Evolutionary conservation across 768 basidiomycete species (phyloP).

Genomic region (Russula emetica): DNA sequence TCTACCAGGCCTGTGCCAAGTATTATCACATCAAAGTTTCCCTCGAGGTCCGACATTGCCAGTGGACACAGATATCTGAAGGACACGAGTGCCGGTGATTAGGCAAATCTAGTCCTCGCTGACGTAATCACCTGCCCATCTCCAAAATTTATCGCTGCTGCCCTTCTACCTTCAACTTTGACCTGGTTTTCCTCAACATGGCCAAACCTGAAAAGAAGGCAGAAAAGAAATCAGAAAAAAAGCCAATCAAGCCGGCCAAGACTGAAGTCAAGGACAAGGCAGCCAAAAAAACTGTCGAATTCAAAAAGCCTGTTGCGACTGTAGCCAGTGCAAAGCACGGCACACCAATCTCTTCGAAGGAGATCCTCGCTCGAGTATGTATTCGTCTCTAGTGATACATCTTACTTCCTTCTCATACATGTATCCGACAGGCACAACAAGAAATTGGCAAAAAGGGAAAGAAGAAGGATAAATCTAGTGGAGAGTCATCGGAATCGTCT

Average conservation of each 20-base stretch:
- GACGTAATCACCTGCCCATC: conserved; percentile 13
- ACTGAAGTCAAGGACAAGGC: conserved; percentile 34
- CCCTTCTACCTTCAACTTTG: conserved; percentile 10
- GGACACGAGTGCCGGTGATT: background rate
- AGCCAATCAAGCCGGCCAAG: conserved; percentile 27
- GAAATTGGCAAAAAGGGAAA: conserved; percentile 27
- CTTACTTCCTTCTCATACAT: background rate
- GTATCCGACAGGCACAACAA: conserved; percentile 4
- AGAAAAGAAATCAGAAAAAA: conserved; percentile 37
- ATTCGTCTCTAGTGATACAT: background rate
- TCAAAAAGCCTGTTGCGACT: conserved; percentile 26
- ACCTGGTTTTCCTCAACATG: conserved; percentile 33
- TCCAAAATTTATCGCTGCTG: conserved; percentile 13
- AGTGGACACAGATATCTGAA: background rate
- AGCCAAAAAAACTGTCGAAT: conserved; percentile 38
- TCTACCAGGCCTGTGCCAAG: conserved; percentile 80
- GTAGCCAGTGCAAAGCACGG: conserved; percentile 29
- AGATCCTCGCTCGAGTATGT: conserved; percentile 41
- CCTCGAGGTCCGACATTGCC: conserved; percentile 21
- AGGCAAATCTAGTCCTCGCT: background rate
- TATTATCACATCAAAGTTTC: conserved; percentile 60
- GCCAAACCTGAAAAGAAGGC: conserved; percentile 44
- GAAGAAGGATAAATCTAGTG: conserved; percentile 30
- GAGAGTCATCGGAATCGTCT: conserved; percentile 34
- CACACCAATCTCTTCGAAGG: conserved; percentile 39